Percentiles rank a stretch among this genome's conserved stretches.
Evolutionary conservation across 495 filamentous ascomycete species (phyloP).

Genomic region (Trichoderma asperelloides): DNA sequence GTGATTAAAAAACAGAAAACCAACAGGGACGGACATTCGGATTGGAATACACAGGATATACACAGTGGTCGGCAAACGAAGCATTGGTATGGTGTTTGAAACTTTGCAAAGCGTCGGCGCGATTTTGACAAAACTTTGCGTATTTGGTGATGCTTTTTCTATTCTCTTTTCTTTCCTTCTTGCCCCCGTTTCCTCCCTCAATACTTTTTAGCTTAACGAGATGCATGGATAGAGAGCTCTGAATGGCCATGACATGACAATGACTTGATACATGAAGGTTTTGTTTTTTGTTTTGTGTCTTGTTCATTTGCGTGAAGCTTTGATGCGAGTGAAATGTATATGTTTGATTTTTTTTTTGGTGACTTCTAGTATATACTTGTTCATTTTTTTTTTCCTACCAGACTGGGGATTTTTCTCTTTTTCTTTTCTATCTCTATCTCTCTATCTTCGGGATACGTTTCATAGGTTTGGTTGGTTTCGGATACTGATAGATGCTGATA

Average conservation of each 20-base stretch:
- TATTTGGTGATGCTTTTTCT: background rate
- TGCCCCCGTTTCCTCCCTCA: background rate
- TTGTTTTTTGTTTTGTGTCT: background rate
- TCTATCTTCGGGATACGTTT: too few relatives aligned
- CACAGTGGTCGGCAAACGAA: slow-evolving; percentile 4
- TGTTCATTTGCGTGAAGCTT: background rate
- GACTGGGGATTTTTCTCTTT: background rate
- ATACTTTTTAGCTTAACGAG: background rate
- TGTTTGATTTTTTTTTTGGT: background rate
- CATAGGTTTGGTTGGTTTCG: too few relatives aligned
- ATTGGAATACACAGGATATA: slow-evolving; percentile 6
- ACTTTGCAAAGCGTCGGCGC: background rate
- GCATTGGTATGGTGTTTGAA: background rate
- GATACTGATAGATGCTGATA: background rate
- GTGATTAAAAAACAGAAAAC: background rate
- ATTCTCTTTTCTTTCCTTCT: background rate
- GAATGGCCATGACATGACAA: slow-evolving; percentile 8
- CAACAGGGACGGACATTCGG: background rate
- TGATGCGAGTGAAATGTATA: background rate
- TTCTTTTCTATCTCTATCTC: too few relatives aligned
- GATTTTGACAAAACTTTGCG: background rate
- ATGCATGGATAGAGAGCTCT: slow-evolving; percentile 3
- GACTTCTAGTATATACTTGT: background rate
- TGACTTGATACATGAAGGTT: background rate
- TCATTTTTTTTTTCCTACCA: background rate